Evolutionary conservation across 2,329 filamentous ascomycete species (phyloP).

Genomic region (Keithomyces neogunnii): DNA sequence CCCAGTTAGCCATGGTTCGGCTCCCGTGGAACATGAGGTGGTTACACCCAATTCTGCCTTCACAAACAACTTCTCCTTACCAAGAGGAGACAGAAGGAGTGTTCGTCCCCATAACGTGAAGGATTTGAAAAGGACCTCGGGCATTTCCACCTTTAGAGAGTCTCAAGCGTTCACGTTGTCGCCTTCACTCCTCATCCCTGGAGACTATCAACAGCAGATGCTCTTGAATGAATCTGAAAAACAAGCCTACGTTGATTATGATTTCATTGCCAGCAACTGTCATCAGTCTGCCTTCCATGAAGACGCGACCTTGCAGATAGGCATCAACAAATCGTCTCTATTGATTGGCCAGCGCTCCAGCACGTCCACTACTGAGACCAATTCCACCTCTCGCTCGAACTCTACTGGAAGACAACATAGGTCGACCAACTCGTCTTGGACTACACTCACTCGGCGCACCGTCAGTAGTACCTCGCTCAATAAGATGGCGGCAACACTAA

Average conservation of each 20-base stretch:
- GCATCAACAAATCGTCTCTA: constrained; percentile 10
- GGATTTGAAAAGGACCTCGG: constrained; percentile 34
- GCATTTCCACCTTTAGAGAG: constrained; percentile 48
- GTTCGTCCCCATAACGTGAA: constrained; percentile 18
- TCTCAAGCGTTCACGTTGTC: constrained; percentile 51
- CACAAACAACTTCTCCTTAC: constrained; percentile 44
- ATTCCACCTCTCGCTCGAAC: constrained; percentile 36
- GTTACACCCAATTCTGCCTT: constrained; percentile 31
- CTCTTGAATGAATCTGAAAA: constrained; percentile 22
- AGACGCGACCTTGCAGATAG: constrained; percentile 7
- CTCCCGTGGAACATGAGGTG: constrained; percentile 31
- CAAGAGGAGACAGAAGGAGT: constrained; percentile 28
- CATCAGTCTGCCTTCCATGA: constrained; percentile 11
- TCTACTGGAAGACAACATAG: constrained; percentile 43
- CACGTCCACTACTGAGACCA: constrained; percentile 46
- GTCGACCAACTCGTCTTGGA: constrained; percentile 45
- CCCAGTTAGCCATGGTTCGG: constrained; percentile 38
- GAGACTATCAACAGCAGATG: constrained; percentile 50
- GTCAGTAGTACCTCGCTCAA: constrained; percentile 39
- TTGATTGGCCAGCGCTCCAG: constrained; percentile 37
- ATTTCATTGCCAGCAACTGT: constrained; percentile 9
- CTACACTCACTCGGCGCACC: constrained; percentile 45
- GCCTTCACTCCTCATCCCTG: constrained; percentile 53
- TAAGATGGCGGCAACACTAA: constrained; percentile 23
- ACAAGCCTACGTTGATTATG: constrained; percentile 24